These are phyloP conservation scores for Trichoderma sp. DNA, from an alignment of 2,329 filamentous ascomycete species.

Conservation along the genomic window DNA sequence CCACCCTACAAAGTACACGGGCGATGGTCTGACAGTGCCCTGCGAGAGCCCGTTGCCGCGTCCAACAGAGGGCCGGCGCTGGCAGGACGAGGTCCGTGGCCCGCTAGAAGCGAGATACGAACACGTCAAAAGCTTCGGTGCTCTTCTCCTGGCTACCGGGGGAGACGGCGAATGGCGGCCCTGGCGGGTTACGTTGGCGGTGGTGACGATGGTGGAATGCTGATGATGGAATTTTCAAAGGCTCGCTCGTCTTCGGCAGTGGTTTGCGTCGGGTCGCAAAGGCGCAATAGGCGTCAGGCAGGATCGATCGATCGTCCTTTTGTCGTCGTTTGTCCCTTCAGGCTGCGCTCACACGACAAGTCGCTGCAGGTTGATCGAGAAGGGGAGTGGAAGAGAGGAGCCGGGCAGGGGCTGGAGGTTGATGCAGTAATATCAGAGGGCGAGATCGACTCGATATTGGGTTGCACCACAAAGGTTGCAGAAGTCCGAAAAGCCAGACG, in stretches of 20 bases:
- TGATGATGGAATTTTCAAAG: constrained; percentile 4
- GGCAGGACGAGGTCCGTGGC: constrained; percentile 8
- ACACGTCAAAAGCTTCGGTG: background rate
- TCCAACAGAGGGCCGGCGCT: background rate
- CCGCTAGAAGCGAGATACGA: constrained; percentile 10
- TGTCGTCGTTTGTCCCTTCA: background rate
- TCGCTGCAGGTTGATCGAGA: background rate
- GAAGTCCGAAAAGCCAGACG: constrained; percentile 9
- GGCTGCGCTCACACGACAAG: constrained; percentile 20
- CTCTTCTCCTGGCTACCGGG: background rate
- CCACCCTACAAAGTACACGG: constrained; percentile 19
- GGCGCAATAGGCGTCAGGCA: background rate
- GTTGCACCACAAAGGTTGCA: constrained; percentile 1
- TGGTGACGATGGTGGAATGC: constrained; percentile 21
- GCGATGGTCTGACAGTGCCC: background rate
- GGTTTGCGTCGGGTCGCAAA: background rate
- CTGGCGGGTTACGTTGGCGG: background rate
- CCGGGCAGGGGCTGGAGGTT: constrained; percentile 15
- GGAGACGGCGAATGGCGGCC: constrained; percentile 10
- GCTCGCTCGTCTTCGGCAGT: background rate
- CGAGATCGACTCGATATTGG: constrained; percentile 18
- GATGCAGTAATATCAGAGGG: background rate
- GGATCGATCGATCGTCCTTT: background rate
- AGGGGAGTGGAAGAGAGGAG: background rate
- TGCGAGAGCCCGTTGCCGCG: constrained; percentile 8